A percentile compares a stretch with the other conserved stretches of the same genome.
phyloP scores from a whole-genome alignment of 257 asterid species.

The Ilex aquifolium region DNA sequence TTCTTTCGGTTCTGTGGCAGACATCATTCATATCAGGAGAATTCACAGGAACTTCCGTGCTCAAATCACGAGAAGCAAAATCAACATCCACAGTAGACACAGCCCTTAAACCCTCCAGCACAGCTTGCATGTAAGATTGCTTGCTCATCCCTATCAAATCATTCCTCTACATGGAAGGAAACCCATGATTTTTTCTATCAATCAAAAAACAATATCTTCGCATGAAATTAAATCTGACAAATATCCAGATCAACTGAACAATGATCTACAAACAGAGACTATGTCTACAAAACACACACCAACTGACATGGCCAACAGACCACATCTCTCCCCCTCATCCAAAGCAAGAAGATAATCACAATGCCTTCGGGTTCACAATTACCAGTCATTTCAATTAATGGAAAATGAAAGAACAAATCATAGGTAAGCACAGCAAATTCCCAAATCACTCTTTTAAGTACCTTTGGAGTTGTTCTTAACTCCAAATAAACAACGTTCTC shows the following conservation, averaged over 20 bases:
- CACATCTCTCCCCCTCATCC: no score
- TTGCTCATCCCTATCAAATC: slow-evolving; percentile 86
- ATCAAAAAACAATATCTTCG: no score
- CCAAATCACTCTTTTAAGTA: slow-evolving; percentile 13
- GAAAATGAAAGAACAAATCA: slow-evolving; percentile 1
- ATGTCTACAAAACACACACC: no score
- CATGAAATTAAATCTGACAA: no score
- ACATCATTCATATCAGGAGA: slow-evolving; percentile 15
- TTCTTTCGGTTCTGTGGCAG: slow-evolving; percentile 29
- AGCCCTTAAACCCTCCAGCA: slow-evolving; percentile 66
- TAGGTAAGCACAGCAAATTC: no score
- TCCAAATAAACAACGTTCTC: slow-evolving; percentile 92
- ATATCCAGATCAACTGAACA: no score
- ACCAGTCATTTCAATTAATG: slow-evolving; percentile 1
- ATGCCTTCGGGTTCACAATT: no score
- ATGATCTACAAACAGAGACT: no score
- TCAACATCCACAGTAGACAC: slow-evolving; percentile 54
- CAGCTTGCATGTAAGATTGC: slow-evolving; percentile 80
- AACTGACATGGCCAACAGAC: no score
- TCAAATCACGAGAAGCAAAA: slow-evolving; percentile 22
- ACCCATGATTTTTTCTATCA: neutral
- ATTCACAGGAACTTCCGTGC: slow-evolving; percentile 24
- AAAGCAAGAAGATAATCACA: no score
- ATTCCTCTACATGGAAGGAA: slow-evolving; percentile 46
- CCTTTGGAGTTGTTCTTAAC: slow-evolving; percentile 93